A percentile compares a stretch with the other conserved stretches of the same genome.
Conservation (phyloP, 306 rosid genomes). For the Cyamopsis tetragonoloba region DNA sequence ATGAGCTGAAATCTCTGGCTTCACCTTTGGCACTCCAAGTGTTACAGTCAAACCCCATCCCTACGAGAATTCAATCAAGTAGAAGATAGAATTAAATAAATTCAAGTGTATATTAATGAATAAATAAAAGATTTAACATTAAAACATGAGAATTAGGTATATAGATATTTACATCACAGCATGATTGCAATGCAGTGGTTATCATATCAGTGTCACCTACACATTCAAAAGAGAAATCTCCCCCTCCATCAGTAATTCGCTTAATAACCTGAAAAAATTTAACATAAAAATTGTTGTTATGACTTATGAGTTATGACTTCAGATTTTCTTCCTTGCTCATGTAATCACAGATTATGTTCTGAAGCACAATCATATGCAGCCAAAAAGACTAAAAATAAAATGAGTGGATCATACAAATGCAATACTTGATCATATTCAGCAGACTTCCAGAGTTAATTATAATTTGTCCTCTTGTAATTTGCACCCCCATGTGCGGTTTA, state of each 20-base stretch:
- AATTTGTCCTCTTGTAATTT: too few species aligned
- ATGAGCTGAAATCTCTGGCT: conserved; percentile 83
- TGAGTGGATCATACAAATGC: background rate
- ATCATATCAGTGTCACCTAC: conserved; percentile 88
- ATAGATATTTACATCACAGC: conserved; percentile 69
- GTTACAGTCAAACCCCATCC: conserved; percentile 96
- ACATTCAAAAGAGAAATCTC: conserved; percentile 92
- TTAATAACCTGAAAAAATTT: conserved; percentile 62
- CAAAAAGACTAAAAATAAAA: background rate
- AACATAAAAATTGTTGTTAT: conserved; percentile 3
- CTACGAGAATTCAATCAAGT: conserved; percentile 38
- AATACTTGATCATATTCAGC: conserved; percentile 4
- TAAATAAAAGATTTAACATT: background rate
- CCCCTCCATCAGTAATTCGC: conserved; percentile 81
- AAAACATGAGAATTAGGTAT: background rate
- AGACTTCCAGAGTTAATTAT: background rate
- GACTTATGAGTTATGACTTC: conserved; percentile 4
- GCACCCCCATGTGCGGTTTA: too few species aligned
- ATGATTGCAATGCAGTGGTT: conserved; percentile 85
- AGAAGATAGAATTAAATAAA: background rate
- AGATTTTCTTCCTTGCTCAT: background rate
- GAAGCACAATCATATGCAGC: conserved; percentile 1
- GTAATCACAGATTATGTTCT: background rate
- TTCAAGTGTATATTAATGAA: conserved; percentile 1
- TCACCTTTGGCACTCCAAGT: conserved; percentile 85